Conservation (phyloP, 169 alveolate species). For the Amoebophrya sp. region DNA sequence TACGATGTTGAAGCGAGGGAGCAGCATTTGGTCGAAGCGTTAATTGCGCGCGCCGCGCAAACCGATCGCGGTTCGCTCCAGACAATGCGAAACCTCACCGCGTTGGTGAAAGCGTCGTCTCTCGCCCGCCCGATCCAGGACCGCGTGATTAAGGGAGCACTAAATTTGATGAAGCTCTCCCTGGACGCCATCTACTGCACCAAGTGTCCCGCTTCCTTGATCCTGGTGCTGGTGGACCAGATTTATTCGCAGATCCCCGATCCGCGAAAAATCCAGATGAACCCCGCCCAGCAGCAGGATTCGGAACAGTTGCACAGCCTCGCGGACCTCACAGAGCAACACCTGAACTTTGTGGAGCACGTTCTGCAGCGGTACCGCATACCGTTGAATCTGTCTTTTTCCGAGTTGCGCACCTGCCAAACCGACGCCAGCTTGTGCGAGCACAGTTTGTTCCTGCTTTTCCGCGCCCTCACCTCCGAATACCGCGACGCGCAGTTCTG, state of each 20-base stretch:
- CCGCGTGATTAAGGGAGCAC: neutral
- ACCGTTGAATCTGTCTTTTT: neutral
- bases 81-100: neutral
- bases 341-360: neutral
- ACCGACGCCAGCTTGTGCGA: neutral
- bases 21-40: slow-evolving; percentile 15
- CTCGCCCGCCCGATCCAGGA: neutral
- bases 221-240: neutral
- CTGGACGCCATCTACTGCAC: neutral
- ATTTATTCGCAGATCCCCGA: neutral
- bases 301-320: neutral
- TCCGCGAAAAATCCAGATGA: neutral
- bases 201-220: neutral
- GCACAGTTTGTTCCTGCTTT: neutral
- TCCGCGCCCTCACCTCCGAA: neutral
- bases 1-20: neutral
- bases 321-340: neutral
- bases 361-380: neutral
- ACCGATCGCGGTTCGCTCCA: neutral
- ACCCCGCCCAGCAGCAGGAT: neutral
- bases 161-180: neutral
- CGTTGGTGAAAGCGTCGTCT: neutral
- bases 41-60: neutral
- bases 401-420: neutral
- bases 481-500: slow-evolving; percentile 15